Evolutionary conservation across 1,139 yeast genomes (phyloP).

Genomic region (Pichia sp.): DNA sequence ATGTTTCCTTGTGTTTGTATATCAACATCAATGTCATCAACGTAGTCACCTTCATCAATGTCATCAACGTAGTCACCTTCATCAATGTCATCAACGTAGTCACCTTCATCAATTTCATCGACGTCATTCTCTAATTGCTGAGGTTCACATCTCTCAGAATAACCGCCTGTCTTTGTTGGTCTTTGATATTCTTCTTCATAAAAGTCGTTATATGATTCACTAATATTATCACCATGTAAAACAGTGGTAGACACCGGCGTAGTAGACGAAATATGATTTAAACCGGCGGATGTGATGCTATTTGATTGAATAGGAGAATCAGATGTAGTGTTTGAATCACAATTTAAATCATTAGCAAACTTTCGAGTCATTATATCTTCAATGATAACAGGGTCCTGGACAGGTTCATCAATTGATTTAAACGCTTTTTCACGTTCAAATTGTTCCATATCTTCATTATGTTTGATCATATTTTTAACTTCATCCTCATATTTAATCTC

Average conservation of each 20-base stretch:
- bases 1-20: background rate
- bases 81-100: background rate
- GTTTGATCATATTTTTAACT: conserved; percentile 21
- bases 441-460: conserved; percentile 21
- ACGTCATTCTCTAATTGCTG: background rate
- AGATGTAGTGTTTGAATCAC: background rate
- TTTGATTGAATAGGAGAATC: background rate
- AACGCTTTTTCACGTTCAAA: conserved; percentile 21
- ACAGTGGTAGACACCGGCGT: background rate
- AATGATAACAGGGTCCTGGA: conserved; percentile 12
- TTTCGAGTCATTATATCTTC: conserved; percentile 9
- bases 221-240: background rate
- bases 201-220: conserved; percentile 1
- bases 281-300: conserved; percentile 1
- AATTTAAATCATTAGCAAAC: background rate
- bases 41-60: conserved; percentile 8
- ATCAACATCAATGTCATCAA: conserved; percentile 9
- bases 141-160: background rate
- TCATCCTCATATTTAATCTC: conserved; percentile 26
- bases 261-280: background rate
- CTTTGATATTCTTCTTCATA: conserved; percentile 2
- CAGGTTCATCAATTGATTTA: conserved; percentile 12
- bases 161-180: background rate
- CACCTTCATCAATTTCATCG: conserved; percentile 7
- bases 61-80: background rate